phyloP scores from a whole-genome alignment of 2,329 filamentous ascomycete genomes.

The Sphaceloma murrayae region DNA sequence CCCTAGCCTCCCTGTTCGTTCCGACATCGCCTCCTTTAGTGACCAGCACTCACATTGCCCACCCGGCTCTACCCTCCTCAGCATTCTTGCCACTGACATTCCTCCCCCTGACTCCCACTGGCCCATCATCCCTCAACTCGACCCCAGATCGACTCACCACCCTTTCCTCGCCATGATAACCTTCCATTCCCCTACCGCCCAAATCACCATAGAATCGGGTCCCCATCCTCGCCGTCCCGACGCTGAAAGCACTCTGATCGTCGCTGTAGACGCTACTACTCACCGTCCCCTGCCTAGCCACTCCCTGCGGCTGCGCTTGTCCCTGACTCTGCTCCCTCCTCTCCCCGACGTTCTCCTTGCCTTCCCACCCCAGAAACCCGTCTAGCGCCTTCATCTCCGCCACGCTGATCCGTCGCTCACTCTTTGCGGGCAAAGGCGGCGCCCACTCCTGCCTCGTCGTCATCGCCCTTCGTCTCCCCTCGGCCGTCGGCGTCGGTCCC shows the following conservation, averaged over 20 bases:
- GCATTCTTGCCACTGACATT: slow-evolving; percentile 65
- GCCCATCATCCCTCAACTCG: slow-evolving; percentile 35
- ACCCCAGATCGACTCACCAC: slow-evolving; percentile 40
- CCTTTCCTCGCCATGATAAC: slow-evolving; percentile 22
- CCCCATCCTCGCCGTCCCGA: slow-evolving; percentile 30
- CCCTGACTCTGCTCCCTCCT: too few relatives aligned
- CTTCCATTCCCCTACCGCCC: slow-evolving; percentile 14
- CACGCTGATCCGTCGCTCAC: not conserved
- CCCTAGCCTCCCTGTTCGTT: slow-evolving; percentile 1
- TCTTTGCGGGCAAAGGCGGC: not conserved
- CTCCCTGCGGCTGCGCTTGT: too few relatives aligned
- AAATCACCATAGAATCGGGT: slow-evolving; percentile 40
- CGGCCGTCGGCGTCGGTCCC: slow-evolving; percentile 19
- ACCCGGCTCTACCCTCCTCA: slow-evolving; percentile 51
- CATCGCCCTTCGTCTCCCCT: slow-evolving; percentile 13
- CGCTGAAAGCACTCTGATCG: slow-evolving; percentile 17
- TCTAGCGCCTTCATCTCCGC: not conserved
- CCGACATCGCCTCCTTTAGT: not conserved
- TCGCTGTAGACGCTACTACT: slow-evolving; percentile 30
- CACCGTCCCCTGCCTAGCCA: slow-evolving; percentile 20
- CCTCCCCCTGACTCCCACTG: slow-evolving; percentile 36
- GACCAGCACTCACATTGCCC: slow-evolving; percentile 13
- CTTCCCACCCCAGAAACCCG: not conserved
- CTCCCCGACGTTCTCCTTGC: slow-evolving; percentile 6
- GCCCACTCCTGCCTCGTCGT: not conserved